Evolutionary conservation across 108 stramenopile genomes (phyloP).

Genomic region (Parietichytrium sp.): DNA sequence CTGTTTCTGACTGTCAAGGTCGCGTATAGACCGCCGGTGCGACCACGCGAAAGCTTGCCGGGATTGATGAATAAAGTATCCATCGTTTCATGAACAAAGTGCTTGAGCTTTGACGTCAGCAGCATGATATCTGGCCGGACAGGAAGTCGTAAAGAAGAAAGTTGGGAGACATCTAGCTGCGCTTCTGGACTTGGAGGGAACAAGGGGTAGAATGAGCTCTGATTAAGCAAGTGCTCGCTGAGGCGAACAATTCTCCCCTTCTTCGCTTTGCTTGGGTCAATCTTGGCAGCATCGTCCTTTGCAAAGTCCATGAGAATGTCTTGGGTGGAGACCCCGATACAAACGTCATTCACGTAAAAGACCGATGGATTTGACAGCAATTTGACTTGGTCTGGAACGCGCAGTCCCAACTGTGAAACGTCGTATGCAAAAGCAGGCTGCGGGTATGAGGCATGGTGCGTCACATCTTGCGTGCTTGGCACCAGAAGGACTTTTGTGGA

Average conservation of each 20-base stretch:
- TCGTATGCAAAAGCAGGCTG: constrained; percentile 40
- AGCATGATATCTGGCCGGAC: constrained; percentile 84
- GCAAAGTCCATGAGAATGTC: constrained; percentile 82
- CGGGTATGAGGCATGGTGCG: constrained; percentile 80
- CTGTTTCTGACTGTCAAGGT: constrained; percentile 70
- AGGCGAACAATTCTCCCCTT: constrained; percentile 73
- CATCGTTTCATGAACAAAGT: constrained; percentile 70
- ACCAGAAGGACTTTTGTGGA: constrained; percentile 86
- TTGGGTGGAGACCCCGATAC: constrained; percentile 78
- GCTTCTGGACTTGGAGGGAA: constrained; percentile 71
- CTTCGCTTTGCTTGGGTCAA: constrained; percentile 42
- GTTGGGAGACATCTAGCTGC: constrained; percentile 74
- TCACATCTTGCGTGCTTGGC: constrained; percentile 86
- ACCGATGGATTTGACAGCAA: constrained; percentile 79
- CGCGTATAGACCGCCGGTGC: constrained; percentile 86
- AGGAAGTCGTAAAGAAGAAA: constrained; percentile 73
- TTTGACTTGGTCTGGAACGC: not conserved
- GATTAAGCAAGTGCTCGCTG: constrained; percentile 80
- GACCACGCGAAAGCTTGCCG: constrained; percentile 74
- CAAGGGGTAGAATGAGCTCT: constrained; percentile 88
- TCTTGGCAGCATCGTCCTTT: constrained; percentile 73
- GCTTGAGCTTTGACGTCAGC: constrained; percentile 80
- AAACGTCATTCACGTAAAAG: constrained; percentile 77
- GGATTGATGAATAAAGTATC: constrained; percentile 78
- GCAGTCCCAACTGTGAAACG: not conserved